Base-by-base conservation (phyloP, 805 yeast species). In the Pichia insulana region DNA sequence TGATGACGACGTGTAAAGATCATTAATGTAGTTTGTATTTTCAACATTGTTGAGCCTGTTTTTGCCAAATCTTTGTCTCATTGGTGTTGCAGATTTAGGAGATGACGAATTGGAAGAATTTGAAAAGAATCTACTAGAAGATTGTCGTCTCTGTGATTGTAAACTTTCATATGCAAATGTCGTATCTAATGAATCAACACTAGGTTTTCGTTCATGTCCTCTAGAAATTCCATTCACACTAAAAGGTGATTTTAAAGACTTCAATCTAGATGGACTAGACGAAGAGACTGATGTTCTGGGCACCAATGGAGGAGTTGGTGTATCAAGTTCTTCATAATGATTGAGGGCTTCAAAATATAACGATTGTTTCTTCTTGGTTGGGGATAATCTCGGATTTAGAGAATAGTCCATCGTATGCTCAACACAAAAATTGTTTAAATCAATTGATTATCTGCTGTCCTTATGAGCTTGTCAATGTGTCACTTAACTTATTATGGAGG, bases 61-160 rank as follows among this genome's bases (percentile, higher is more conserved):
- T 16, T 42, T 25, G 36, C 25, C 12, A 34, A 27, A 18, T 25
- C 40, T 37, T 30, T 37, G 18, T 17, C 25, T 32, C 5, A 37
- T 30, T 26, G 45, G 45, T n/a, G 34, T 34, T 16, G 42, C 34
- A n/a, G 41, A 27, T 10, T 43, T 34, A 13, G 46, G 39, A 40
- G 41, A 34, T 4, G 43, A 36, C 13, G 31, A 28, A 28, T 28
- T 28, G 10, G 31, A 28, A 12, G 44, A 42, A 30, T 42, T 40
- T 4, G 40, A 43, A 33, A 33, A 39, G 35, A 43, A 28, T 13
- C 43, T 36, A 9, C 33, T 13, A 22, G 34, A 17, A 4, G 37
- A 34, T 2, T 33, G 16, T 16, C 30, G 20, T 10, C 31, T n/a
- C 30, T 31, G 36, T 36, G 16, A 35, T 39, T 5, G 39, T 31